Evolutionary conservation across 2,329 filamentous ascomycete genomes (phyloP), one percentile per base, ranked within the genome.

Genomic region (Aspergillus eucalypticola): DNA sequence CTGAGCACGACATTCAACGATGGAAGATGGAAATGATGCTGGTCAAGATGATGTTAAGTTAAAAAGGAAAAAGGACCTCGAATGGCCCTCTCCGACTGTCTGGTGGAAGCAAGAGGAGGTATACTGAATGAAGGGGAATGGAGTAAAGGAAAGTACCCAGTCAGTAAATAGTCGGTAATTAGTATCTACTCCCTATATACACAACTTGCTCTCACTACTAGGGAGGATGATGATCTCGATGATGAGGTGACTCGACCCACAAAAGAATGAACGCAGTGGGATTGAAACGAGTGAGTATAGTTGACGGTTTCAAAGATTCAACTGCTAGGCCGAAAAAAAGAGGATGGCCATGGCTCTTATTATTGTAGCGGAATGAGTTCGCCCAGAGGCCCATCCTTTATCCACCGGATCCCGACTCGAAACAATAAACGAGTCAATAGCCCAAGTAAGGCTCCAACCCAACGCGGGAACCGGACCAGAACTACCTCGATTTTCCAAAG

Each of bases 1-100:
- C 66, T 63, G 63, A 61, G 65, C 65, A 61, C 63, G 61, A 65
- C 65, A 66, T 66, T 60, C 63, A 63, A 49, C 11, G 32, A 35
- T 32, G 44, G 10, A 19, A 8, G 23, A 27, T n/a, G 44, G 21
- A 19, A 23, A 8, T 29, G 21, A 25, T 49, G 21, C 11, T 27
- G 25, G 44, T 49, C 41, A 21, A 44, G 15, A 25, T 29, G 21
- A 8, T 10, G 8, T 27, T 8, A 25, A 23, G 23, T n/a, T 25
- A 8, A 25, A 25, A 29, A 29, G 1, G 27, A 10, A 29, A 49
- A 23, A 32, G 11, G 25, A 35, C 11, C 32, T 35, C 32, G 10
- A 13, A 35, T 11, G 11, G 11, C 11, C 11, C 32, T 35, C 32
- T 35, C 32, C 11, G 11, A 13, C 3, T 13, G 5, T 13, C 32